Conservation (phyloP, 2,329 filamentous ascomycete species). For the Venturia nashicola region DNA sequence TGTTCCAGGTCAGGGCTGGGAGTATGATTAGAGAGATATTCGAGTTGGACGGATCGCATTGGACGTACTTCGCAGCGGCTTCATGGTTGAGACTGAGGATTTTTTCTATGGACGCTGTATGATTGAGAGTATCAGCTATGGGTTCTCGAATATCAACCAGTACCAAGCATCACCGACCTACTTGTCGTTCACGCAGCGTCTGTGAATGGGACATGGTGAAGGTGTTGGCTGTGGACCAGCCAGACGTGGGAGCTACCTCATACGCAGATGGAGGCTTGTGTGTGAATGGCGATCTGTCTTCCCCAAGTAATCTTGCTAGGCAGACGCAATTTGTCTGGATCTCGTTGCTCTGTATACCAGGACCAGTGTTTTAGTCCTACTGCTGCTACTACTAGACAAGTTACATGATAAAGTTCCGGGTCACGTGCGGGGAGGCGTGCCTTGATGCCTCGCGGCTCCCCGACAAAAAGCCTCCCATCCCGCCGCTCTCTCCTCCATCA, state of each 20-base stretch:
- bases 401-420: neutral
- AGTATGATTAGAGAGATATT: conserved; percentile 13
- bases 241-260: conserved; percentile 13
- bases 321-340: neutral
- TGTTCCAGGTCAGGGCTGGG: conserved; percentile 45
- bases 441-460: neutral
- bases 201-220: conserved; percentile 43
- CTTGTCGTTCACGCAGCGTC: conserved; percentile 59
- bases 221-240: conserved; percentile 14
- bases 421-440: neutral
- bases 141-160: neutral
- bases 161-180: conserved; percentile 39
- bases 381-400: neutral
- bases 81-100: conserved; percentile 89
- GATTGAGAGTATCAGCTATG: conserved; percentile 13
- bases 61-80: conserved; percentile 26
- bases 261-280: neutral
- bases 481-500: neutral
- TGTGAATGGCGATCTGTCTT: neutral
- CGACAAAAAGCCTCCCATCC: neutral
- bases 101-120: conserved; percentile 75
- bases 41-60: neutral
- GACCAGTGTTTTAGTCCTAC: neutral
- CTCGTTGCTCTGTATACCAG: neutral
- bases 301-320: neutral